Conservation (phyloP, 2,329 filamentous ascomycete species). For the Aureobasidium leucospermi region DNA sequence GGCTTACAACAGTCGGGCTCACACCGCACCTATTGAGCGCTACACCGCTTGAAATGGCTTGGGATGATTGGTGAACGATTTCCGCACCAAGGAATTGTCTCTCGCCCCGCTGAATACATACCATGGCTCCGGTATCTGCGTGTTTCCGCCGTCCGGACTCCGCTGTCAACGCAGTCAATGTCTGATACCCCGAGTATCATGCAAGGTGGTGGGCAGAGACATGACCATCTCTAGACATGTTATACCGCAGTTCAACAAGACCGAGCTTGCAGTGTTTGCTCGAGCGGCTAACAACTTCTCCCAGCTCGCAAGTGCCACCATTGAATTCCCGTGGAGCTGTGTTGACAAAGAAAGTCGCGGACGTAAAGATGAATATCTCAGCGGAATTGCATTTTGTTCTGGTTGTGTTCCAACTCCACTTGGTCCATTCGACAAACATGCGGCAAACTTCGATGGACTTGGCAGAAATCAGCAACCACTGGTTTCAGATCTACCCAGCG, state of each 20-base stretch:
- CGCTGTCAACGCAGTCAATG: background rate
- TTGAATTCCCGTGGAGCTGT: background rate
- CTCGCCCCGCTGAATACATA: background rate
- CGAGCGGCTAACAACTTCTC: background rate
- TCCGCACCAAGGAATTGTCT: background rate
- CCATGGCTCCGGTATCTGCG: conserved; percentile 1
- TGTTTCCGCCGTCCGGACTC: background rate
- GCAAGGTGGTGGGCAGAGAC: background rate
- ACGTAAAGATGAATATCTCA: background rate
- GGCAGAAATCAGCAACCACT: background rate
- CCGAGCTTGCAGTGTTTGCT: background rate
- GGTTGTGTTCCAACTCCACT: background rate
- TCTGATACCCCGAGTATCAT: background rate
- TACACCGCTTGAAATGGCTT: conserved; percentile 2
- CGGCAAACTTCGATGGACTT: background rate
- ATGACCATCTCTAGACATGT: background rate
- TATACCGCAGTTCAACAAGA: background rate
- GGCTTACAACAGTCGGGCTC: conserved; percentile 2
- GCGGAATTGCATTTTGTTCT: background rate
- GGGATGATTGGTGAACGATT: conserved; percentile 5
- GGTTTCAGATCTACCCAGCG: no score
- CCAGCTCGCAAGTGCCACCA: background rate
- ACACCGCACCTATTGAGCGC: conserved; percentile 6
- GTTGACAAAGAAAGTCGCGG: background rate
- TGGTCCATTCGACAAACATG: background rate